Percentiles rank a stretch among this genome's conserved stretches.
Conservation (phyloP, 768 basidiomycete species). For the Mycena vulgaris region DNA sequence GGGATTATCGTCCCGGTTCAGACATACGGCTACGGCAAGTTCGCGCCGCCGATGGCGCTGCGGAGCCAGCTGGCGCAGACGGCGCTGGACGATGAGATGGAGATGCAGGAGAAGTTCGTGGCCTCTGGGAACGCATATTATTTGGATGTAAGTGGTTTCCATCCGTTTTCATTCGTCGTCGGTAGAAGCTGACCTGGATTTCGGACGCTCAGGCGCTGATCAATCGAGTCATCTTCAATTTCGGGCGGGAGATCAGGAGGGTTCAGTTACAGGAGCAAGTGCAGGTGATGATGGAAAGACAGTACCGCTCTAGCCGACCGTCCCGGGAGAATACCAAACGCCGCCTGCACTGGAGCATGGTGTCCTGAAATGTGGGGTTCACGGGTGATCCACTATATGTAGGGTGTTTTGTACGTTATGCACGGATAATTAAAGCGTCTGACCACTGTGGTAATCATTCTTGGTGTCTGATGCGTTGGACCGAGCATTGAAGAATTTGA, state of each 20-base stretch:
- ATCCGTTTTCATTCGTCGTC: no score
- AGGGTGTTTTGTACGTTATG: no score
- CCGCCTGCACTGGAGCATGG: slow-evolving; percentile 25
- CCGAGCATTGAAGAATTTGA: no score
- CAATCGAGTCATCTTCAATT: slow-evolving; percentile 26
- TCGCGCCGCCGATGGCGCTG: neutral
- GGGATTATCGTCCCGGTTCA: slow-evolving; percentile 27
- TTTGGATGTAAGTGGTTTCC: slow-evolving; percentile 25
- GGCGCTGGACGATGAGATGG: slow-evolving; percentile 22
- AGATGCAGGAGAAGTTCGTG: slow-evolving; percentile 28
- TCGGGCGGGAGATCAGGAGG: slow-evolving; percentile 20
- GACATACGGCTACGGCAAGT: neutral
- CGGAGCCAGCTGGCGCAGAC: slow-evolving; percentile 19
- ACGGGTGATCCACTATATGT: no score
- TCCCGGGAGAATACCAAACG: neutral
- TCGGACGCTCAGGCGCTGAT: neutral
- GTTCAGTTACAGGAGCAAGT: slow-evolving; percentile 19
- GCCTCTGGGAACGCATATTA: slow-evolving; percentile 17
- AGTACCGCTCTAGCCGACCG: neutral
- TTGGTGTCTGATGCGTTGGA: no score
- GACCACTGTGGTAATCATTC: no score
- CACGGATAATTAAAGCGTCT: no score
- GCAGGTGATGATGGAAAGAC: neutral
- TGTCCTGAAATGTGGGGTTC: no score
- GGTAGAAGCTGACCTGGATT: neutral